These are phyloP conservation scores for Domatiomyces globalis DNA, from an alignment of 2,329 filamentous ascomycete genomes.

Conservation along the genomic window DNA sequence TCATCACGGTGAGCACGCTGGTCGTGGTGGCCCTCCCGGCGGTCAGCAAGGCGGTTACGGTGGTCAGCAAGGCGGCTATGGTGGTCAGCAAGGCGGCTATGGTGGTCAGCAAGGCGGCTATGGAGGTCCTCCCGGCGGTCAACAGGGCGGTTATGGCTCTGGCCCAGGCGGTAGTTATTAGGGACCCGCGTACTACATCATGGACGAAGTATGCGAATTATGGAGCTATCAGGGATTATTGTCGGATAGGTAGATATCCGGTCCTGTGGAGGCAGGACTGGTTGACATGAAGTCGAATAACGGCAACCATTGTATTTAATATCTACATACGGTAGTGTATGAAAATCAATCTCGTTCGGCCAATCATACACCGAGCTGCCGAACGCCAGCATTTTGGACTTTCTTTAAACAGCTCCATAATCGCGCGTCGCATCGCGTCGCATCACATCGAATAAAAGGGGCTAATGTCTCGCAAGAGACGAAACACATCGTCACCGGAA, in stretches of 20 bases:
- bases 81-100: neutral
- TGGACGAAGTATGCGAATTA: neutral
- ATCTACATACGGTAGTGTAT: neutral
- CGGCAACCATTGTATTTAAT: no score
- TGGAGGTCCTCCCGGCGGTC: neutral
- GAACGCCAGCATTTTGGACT: neutral
- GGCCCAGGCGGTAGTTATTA: neutral
- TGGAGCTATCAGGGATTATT: no score
- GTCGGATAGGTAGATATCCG: no score
- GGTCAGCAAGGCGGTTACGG: no score
- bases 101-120: neutral
- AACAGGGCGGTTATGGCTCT: neutral
- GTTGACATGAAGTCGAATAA: no score
- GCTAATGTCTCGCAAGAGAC: slow-evolving; percentile 16
- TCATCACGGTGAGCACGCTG: neutral
- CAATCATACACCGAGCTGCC: neutral
- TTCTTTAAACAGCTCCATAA: neutral
- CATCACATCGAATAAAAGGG: neutral
- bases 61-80: no score
- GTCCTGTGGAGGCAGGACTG: no score
- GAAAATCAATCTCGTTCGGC: neutral
- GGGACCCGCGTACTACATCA: neutral
- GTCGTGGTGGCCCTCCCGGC: no score
- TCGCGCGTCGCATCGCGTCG: neutral
- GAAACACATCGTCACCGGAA: slow-evolving; percentile 19